Evolutionary conservation across 768 basidiomycete genomes (phyloP).

Genomic region (Pisolithus marmoratus): DNA sequence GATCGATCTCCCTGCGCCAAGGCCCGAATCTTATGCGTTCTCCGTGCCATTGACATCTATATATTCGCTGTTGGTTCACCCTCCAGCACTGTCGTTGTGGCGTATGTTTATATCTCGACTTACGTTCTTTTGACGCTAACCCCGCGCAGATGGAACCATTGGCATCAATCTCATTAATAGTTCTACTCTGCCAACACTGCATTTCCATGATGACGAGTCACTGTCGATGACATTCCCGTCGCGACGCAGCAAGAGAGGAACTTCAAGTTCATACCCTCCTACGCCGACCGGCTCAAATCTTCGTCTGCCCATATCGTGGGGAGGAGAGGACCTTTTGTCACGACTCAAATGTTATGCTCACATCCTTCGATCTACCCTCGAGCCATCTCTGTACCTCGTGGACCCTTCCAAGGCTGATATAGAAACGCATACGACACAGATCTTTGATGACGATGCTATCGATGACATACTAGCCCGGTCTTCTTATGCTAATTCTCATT

Average conservation of each 20-base stretch:
- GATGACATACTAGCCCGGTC: conserved; percentile 82
- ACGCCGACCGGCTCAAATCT: conserved; percentile 46
- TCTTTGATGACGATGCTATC: conserved; percentile 83
- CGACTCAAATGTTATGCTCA: conserved; percentile 74
- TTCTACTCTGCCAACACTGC: conserved; percentile 79
- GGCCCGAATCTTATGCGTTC: conserved; percentile 90
- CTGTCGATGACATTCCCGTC: conserved; percentile 56
- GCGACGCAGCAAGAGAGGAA: conserved; percentile 29
- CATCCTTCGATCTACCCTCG: conserved; percentile 79
- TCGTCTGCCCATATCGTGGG: conserved; percentile 57
- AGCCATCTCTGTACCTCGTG: conserved; percentile 81
- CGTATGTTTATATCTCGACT: conserved; percentile 40
- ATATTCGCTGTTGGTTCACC: conserved; percentile 82
- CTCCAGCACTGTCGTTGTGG: conserved; percentile 82
- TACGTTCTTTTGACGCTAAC: neutral
- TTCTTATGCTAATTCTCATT: conserved; percentile 69
- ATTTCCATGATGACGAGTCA: conserved; percentile 98
- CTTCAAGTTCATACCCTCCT: conserved; percentile 55
- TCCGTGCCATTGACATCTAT: conserved; percentile 88
- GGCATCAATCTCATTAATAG: conserved; percentile 85
- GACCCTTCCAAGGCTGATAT: conserved; percentile 93
- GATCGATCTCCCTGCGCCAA: conserved; percentile 76
- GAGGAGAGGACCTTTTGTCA: conserved; percentile 79
- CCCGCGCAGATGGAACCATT: conserved; percentile 68
- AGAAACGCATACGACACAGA: conserved; percentile 80